Base-by-base conservation (phyloP, 208 protist species). In the Crithidia acanthocephali region DNA sequence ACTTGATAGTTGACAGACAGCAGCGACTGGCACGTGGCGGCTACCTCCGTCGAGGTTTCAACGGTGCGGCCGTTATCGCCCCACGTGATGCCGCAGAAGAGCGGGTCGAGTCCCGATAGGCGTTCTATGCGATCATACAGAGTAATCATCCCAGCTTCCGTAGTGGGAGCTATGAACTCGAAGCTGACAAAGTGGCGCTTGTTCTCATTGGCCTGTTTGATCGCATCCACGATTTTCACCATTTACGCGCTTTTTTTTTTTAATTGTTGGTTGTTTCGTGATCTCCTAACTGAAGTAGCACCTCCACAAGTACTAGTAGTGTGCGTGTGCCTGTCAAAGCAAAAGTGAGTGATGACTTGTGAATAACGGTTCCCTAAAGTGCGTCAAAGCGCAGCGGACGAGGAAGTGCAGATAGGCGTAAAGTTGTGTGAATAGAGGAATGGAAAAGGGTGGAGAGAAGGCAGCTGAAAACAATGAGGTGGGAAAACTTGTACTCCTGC, bases 21-120 rank as follows among this genome's bases (percentile, higher is more conserved):
- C 5, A 91, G 56, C 30, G 87, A 79, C 71, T 98, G 93, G 28
- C 82, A 83, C 10, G 78, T 89, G 0, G 71, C 28, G 28, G 76
- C 75, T 42, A 98, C 86, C 58, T 95, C 92, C 15, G 97, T 81
- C 0, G 93, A 95, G 10, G 89, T 81, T 18, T 92, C 86, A 1
- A 80, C 70, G 16, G 94, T 98, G 42, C 55, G 72, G 30, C 93
- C 94, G 50, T 83, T 88, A 30, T 92, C 92, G 27, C 87, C 93
- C 94, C 97, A 99, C 35, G 97, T 99, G 47, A 99, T 89, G 69
- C 98, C 93, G 53, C 97, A 90, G 61, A 96, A 98, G 11, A 93
- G 66, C 20, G 95, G 95, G 57, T 92, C 81, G 1, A 94, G 68
- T 22, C 79, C 51, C 2, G 83, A 80, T 79, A 98, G 91, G 22